Conservation (phyloP, 257 asterid genomes). For the Solanum piurae region DNA sequence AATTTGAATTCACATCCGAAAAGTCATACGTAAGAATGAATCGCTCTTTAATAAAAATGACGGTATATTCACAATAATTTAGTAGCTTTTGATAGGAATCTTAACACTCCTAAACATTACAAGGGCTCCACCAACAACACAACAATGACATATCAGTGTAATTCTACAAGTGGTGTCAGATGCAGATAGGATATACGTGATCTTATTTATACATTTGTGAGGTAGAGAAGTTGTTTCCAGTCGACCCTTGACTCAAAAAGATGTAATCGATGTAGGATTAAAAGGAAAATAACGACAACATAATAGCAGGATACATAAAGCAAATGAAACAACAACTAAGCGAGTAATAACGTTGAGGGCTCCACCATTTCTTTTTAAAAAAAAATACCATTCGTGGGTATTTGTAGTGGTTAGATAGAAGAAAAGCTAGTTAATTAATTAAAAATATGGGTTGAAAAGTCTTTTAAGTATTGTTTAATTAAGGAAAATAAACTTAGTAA, state of each 20-base stretch:
- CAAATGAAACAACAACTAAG: neutral
- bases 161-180: neutral
- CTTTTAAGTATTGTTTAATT: neutral
- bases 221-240: neutral
- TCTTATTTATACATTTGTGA: neutral
- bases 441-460: neutral
- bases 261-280: neutral
- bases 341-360: neutral
- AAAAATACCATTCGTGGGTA: neutral
- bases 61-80: neutral
- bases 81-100: neutral
- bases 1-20: neutral
- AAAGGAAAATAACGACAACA: neutral
- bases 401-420: neutral
- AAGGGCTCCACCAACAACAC: neutral
- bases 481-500: neutral
- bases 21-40: no score
- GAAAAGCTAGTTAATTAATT: neutral
- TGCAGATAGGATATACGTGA: no score
- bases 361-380: neutral
- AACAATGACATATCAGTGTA: neutral
- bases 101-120: neutral
- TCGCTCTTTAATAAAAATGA: neutral
- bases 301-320: neutral
- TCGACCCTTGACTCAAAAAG: neutral